Evolutionary conservation across 1,284 basidiomycete species (phyloP), one percentile per base, ranked within the genome.

Genomic region (Moesziomyces globuligerus): DNA sequence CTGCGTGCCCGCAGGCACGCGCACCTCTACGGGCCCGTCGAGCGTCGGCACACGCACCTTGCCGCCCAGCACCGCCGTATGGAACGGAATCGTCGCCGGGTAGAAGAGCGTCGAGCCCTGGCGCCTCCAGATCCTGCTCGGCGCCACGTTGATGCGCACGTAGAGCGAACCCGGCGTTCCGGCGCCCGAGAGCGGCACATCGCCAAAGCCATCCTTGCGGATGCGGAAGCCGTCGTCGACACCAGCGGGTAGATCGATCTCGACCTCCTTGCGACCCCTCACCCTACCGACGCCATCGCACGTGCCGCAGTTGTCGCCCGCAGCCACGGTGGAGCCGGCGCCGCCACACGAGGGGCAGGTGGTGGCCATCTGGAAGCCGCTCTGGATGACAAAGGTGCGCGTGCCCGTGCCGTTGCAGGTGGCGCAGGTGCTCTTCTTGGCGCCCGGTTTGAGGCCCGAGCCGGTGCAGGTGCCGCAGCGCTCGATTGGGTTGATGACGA

Each of bases 191-290:
- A 95, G 83, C 21, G 96, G 91, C 29, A 90, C 90, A 84, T 99
- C 94, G 32, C 96, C 96, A 43, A 87, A 87, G 38, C 89, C 89
- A 11, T 91, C 88, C 48, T 98, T 86, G 65, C 92, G 90, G 73
- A 99, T 88, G 55, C 90, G 89, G 91, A 95, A 96, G 25, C 96
- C 96, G 82, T 98, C 94, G 83, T 99, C 96, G 49, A 98, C 91
- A 55, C 94, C 93, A 90, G 76, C 56, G 61, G 72, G 77, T 57
- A 99, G 90, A 67, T 92, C 88, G 51, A 98, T 89, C 48, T 91
- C 87, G 23, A 96, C 88, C 15, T 88, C 86, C 81, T 91, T 91
- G 78, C 89, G 89, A 75, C 87, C 86, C 81, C 91, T 89, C 40
- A 98, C 89, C 76, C 93, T 90, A 20, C 96, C 96, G 26, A 93